Evolutionary conservation across 805 yeast genomes (phyloP).

Genomic region (Candida endomychidarum): DNA sequence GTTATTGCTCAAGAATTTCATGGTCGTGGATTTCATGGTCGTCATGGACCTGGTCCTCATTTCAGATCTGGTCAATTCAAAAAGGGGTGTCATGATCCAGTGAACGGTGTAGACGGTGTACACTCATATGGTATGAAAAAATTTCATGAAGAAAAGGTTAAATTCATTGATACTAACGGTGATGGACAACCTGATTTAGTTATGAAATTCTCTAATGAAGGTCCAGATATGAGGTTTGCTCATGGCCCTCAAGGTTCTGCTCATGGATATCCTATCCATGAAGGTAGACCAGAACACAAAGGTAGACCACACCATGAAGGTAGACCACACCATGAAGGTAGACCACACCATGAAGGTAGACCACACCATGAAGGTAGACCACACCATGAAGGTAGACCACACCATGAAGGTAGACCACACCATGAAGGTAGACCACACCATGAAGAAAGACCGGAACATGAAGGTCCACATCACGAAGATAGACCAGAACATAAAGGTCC

Average conservation of each 20-base stretch:
- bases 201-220: too few species aligned
- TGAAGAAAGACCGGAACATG: neutral
- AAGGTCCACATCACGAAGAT: neutral
- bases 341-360: too few species aligned
- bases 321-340: neutral
- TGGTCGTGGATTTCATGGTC: neutral
- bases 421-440: neutral
- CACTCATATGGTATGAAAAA: neutral
- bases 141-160: neutral
- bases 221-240: too few species aligned
- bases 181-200: slow-evolving; percentile 8
- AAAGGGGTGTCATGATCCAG: too few species aligned
- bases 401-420: neutral
- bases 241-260: too few species aligned
- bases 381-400: neutral
- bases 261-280: too few species aligned
- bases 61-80: too few species aligned
- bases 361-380: neutral
- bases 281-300: neutral
- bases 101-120: too few species aligned
- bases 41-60: too few species aligned
- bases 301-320: neutral
- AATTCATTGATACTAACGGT: slow-evolving; percentile 6
- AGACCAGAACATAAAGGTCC: neutral
- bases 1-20: neutral